Evolutionary conservation across 176 grass and related monocot genomes (phyloP).

Genomic region (Typha latifolia): DNA sequence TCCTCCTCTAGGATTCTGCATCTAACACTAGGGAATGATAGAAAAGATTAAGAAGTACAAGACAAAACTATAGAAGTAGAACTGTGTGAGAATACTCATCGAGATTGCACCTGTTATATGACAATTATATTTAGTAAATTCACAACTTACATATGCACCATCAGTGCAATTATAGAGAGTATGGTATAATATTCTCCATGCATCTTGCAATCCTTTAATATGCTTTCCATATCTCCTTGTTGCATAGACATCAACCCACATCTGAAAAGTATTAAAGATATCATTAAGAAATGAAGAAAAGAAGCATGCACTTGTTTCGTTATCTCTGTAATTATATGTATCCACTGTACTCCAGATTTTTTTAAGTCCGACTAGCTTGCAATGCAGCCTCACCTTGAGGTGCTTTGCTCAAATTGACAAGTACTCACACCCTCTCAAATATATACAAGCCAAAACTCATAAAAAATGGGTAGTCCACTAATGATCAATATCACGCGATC

Average conservation of each 20-base stretch:
- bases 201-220: slow-evolving; percentile 48
- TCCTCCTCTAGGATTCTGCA: too few species aligned
- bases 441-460: too few species aligned
- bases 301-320: too few species aligned
- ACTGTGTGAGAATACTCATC: not conserved
- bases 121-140: not conserved
- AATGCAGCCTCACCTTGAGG: slow-evolving; percentile 11
- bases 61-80: too few species aligned
- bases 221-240: slow-evolving; percentile 77
- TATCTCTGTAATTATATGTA: too few species aligned
- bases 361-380: too few species aligned
- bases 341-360: too few species aligned
- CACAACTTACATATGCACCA: slow-evolving; percentile 58
- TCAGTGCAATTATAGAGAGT: slow-evolving; percentile 86
- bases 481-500: too few species aligned
- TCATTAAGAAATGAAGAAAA: slow-evolving; percentile 3
- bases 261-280: slow-evolving; percentile 31
- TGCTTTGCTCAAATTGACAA: not conserved
- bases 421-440: too few species aligned
- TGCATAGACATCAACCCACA: slow-evolving; percentile 59
- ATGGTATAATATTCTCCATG: slow-evolving; percentile 65
- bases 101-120: not conserved
- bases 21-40: too few species aligned
- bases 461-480: too few species aligned
- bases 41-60: too few species aligned